Evolutionary conservation across 306 rosid species (phyloP).

Genomic region (Purshia tridentata): DNA sequence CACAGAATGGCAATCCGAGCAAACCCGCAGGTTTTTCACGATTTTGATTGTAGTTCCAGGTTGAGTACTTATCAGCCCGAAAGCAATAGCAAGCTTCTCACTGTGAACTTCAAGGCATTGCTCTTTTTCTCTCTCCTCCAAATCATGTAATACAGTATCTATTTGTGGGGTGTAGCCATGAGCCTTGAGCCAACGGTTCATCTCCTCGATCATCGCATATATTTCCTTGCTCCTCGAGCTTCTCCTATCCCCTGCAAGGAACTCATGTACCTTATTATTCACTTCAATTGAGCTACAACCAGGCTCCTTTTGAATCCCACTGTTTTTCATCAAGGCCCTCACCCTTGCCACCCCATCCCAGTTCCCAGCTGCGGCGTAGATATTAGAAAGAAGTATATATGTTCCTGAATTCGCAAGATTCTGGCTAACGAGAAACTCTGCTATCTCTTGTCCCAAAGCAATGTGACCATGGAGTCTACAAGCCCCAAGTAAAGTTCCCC

Average conservation of each 20-base stretch:
- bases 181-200: constrained; percentile 59
- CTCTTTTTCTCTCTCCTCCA: constrained; percentile 63
- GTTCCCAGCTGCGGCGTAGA: constrained; percentile 63
- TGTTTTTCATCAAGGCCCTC: constrained; percentile 66
- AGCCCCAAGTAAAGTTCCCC: constrained; percentile 85
- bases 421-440: constrained; percentile 53
- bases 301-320: constrained; percentile 75
- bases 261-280: constrained; percentile 65
- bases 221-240: constrained; percentile 64
- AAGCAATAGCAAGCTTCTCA: constrained; percentile 82
- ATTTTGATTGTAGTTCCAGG: constrained; percentile 64
- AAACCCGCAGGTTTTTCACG: constrained; percentile 73
- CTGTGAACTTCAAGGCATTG: constrained; percentile 74
- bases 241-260: constrained; percentile 68
- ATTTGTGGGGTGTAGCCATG: constrained; percentile 60
- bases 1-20: constrained; percentile 74
- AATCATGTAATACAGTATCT: constrained; percentile 63
- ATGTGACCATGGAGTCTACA: constrained; percentile 67
- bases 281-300: constrained; percentile 84
- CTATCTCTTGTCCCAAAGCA: constrained; percentile 66
- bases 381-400: constrained; percentile 74
- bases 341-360: constrained; percentile 76
- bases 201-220: constrained; percentile 61
- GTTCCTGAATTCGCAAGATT: constrained; percentile 75
- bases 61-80: constrained; percentile 69